These are phyloP conservation scores for Penicillium waksmanii DNA, from an alignment of 495 filamentous ascomycete genomes.

Conservation along the genomic window DNA sequence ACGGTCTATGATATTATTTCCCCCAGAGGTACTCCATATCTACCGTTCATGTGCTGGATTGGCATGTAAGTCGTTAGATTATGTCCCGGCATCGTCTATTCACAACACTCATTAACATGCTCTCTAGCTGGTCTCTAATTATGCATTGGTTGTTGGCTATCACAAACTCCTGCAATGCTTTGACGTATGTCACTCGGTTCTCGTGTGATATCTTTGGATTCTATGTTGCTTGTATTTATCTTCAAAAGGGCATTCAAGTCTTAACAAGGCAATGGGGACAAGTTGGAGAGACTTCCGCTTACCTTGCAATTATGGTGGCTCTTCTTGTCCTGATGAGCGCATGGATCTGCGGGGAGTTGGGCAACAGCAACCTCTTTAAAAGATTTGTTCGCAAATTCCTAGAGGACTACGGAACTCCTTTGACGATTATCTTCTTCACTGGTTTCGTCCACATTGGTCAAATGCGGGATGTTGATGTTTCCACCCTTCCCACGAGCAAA, in stretches of 20 bases:
- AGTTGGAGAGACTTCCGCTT: slow-evolving; percentile 63
- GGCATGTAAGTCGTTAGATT: slow-evolving; percentile 57
- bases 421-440: slow-evolving; percentile 86
- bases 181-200: slow-evolving; percentile 82
- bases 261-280: slow-evolving; percentile 64
- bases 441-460: slow-evolving; percentile 85
- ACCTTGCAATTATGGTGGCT: slow-evolving; percentile 73
- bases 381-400: slow-evolving; percentile 74
- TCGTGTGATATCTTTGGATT: slow-evolving; percentile 88
- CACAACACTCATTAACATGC: slow-evolving; percentile 3
- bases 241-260: slow-evolving; percentile 84
- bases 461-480: slow-evolving; percentile 67
- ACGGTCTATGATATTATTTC: slow-evolving; percentile 83
- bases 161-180: slow-evolving; percentile 77
- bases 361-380: slow-evolving; percentile 69
- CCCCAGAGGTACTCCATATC: slow-evolving; percentile 70
- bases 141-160: slow-evolving; percentile 82
- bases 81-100: background rate
- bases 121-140: slow-evolving; percentile 68
- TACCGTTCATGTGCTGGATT: slow-evolving; percentile 86
- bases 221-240: slow-evolving; percentile 85
- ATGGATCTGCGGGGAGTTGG: slow-evolving; percentile 72
- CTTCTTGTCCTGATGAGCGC: slow-evolving; percentile 73
- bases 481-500: slow-evolving; percentile 68
- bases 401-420: slow-evolving; percentile 81